phyloP scores from a whole-genome alignment of 1,284 basidiomycete species.

The Volvariella volvacea region DNA sequence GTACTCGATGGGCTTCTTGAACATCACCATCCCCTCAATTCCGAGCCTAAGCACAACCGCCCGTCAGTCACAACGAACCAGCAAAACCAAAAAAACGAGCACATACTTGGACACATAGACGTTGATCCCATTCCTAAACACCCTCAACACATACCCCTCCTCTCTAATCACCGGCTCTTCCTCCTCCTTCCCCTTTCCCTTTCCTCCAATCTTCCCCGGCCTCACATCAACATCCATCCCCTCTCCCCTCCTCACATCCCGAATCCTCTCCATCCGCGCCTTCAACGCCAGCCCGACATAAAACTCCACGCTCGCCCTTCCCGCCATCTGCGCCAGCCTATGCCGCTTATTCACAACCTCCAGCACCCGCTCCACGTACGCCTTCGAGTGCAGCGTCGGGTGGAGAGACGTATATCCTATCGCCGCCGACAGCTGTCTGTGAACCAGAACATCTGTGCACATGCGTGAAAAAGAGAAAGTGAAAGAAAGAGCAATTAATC shows the following conservation, averaged over 20 bases:
- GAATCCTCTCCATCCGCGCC: constrained; percentile 48
- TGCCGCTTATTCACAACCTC: constrained; percentile 90
- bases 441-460: constrained; percentile 80
- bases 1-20: constrained; percentile 83
- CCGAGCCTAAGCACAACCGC: constrained; percentile 60
- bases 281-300: constrained; percentile 93
- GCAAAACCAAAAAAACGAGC: constrained; percentile 3
- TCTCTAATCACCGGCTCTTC: constrained; percentile 49
- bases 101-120: constrained; percentile 93
- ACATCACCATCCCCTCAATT: constrained; percentile 90
- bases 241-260: constrained; percentile 14
- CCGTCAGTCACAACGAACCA: constrained; percentile 5
- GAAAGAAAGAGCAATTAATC: constrained; percentile 12
- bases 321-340: constrained; percentile 95
- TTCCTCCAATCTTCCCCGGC: constrained; percentile 28
- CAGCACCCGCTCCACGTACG: constrained; percentile 84
- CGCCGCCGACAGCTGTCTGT: constrained; percentile 89
- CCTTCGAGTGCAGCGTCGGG: constrained; percentile 81
- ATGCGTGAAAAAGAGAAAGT: no score
- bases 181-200: constrained; percentile 4
- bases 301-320: constrained; percentile 94
- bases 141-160: constrained; percentile 93
- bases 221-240: constrained; percentile 14
- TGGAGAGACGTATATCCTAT: constrained; percentile 85
- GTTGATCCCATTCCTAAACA: constrained; percentile 91